A percentile compares a stretch with the other conserved stretches of the same genome.
These are phyloP conservation scores for Candida buenavistaensis DNA, from an alignment of 1,139 yeast species.

Conservation along the genomic window DNA sequence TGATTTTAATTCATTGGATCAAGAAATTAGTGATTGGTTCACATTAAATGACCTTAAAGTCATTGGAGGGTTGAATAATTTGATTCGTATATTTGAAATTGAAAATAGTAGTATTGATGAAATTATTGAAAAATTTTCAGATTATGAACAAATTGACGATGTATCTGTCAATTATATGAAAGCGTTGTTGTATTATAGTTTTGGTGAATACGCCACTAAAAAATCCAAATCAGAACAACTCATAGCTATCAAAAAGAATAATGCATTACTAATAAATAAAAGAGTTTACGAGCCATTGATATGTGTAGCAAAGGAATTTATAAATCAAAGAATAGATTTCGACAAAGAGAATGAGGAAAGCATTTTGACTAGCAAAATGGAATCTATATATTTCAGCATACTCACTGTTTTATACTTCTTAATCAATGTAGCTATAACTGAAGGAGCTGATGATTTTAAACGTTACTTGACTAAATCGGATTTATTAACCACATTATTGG, in stretches of 20 bases:
- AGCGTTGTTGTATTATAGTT: conserved; percentile 32
- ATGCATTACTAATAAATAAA: conserved; percentile 10
- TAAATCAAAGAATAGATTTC: conserved; percentile 16
- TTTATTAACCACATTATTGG: conserved; percentile 46
- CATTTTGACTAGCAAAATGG: conserved; percentile 9
- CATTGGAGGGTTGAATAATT: conserved; percentile 23
- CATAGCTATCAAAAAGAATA: conserved; percentile 23
- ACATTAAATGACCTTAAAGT: conserved; percentile 46
- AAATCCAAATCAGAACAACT: conserved; percentile 36
- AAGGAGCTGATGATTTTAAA: conserved; percentile 18
- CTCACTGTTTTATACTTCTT: conserved; percentile 58
- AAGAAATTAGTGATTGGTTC: conserved; percentile 69
- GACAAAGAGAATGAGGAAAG: conserved; percentile 11
- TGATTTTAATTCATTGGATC: conserved; percentile 40
- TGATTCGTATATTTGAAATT: conserved; percentile 15
- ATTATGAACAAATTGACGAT: conserved; percentile 2
- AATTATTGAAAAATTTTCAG: conserved; percentile 3
- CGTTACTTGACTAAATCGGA: conserved; percentile 26
- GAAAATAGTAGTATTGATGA: conserved; percentile 3
- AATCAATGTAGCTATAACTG: conserved; percentile 29
- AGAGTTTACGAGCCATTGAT: conserved; percentile 16
- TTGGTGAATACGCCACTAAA: conserved; percentile 42
- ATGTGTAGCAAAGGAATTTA: conserved; percentile 14
- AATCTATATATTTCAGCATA: conserved; percentile 29
- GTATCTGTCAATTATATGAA: conserved; percentile 9